These are phyloP conservation scores for Nicotiana noctiflora DNA, from an alignment of 257 asterid genomes.

Conservation along the genomic window DNA sequence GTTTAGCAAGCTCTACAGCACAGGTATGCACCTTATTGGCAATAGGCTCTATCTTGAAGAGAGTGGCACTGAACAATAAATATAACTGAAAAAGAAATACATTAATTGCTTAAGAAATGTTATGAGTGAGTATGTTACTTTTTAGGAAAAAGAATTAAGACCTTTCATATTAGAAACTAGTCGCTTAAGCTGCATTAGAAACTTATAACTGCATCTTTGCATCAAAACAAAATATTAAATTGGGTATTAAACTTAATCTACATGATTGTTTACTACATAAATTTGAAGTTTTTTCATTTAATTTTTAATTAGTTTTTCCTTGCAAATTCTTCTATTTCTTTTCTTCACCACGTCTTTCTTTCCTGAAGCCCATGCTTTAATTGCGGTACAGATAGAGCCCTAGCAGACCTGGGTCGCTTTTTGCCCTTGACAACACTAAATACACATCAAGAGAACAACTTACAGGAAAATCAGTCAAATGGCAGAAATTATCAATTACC, in stretches of 20 bases:
- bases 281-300: not conserved
- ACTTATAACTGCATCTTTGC: not conserved
- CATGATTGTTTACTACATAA: not conserved
- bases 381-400: not conserved
- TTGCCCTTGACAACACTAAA: not conserved
- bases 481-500: conserved; percentile 31
- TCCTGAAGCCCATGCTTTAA: not conserved
- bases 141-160: not conserved
- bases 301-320: not conserved
- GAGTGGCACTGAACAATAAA: not conserved
- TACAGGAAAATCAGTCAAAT: conserved; percentile 1
- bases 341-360: not conserved
- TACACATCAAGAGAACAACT: not conserved
- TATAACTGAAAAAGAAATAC: not conserved
- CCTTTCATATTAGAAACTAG: not conserved
- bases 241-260: not conserved
- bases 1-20: not conserved
- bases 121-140: not conserved
- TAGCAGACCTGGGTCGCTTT: not conserved
- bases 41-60: not conserved
- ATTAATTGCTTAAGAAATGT: not conserved
- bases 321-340: not conserved
- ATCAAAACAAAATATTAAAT: not conserved
- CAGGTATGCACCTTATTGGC: not conserved
- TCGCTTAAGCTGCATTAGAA: not conserved